Evolutionary conservation across 2,329 filamentous ascomycete genomes (phyloP).

Genomic region (Didymella keratinophila): DNA sequence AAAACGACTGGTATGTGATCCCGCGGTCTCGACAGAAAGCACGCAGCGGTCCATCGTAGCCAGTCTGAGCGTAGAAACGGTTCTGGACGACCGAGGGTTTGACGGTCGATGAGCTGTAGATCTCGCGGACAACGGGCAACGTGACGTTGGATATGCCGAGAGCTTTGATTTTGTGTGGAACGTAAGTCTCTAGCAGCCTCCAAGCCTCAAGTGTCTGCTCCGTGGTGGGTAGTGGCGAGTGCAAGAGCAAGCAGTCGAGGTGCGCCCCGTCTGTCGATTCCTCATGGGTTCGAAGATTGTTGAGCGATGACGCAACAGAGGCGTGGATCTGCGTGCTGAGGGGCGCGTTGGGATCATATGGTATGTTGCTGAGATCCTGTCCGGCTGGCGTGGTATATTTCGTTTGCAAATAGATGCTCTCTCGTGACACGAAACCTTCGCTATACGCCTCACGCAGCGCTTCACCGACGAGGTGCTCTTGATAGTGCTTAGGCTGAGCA

Average conservation of each 20-base stretch:
- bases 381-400: slow-evolving; percentile 75
- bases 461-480: slow-evolving; percentile 73
- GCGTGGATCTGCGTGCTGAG: slow-evolving; percentile 70
- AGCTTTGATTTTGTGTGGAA: slow-evolving; percentile 68
- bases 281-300: slow-evolving; percentile 60
- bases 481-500: slow-evolving; percentile 79
- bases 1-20: slow-evolving; percentile 67
- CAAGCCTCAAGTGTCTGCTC: slow-evolving; percentile 69
- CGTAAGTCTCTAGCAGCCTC: slow-evolving; percentile 70
- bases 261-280: slow-evolving; percentile 55
- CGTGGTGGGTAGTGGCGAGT: slow-evolving; percentile 62
- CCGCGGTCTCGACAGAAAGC: slow-evolving; percentile 61
- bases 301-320: slow-evolving; percentile 72
- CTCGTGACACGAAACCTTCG: slow-evolving; percentile 65
- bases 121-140: slow-evolving; percentile 62
- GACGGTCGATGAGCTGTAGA: slow-evolving; percentile 59
- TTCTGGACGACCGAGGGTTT: slow-evolving; percentile 77
- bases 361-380: slow-evolving; percentile 67
- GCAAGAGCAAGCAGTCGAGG: slow-evolving; percentile 66
- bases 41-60: slow-evolving; percentile 68
- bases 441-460: slow-evolving; percentile 69
- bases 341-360: slow-evolving; percentile 67
- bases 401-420: slow-evolving; percentile 79
- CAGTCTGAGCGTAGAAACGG: slow-evolving; percentile 68
- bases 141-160: slow-evolving; percentile 80